Base-by-base conservation (phyloP, 2,329 filamentous ascomycete species). In the Fusarium odoratissimum region DNA sequence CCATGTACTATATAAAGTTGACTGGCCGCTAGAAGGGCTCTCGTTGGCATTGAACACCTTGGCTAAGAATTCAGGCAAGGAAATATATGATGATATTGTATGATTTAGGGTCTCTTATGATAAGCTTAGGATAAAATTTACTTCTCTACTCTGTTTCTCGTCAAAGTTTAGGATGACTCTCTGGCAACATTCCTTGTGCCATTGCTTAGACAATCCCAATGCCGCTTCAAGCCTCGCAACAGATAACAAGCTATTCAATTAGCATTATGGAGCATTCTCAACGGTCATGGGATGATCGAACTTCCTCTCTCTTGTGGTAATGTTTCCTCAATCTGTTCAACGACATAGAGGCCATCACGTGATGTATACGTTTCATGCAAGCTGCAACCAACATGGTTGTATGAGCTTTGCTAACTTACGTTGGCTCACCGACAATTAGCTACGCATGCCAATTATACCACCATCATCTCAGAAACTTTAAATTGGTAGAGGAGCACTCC, bases 181-280 rank as follows among this genome's bases (percentile, higher is more conserved):
- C 21, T 48, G 9, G 21, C n/a, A 16, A 14, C 9, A 4, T 16
- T 6, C 10, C 13, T 5, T 8, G 45, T 1, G 28, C 10, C 45
- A 30, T n/a, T n/a, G 8, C 28, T 8, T 21, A 21, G 45, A n/a
- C 13, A 21, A 31, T 10, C 19, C 17, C 21, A 31, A 31, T 30
- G 9, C 13, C 28, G 21, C 13, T 30, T 16, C 6, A n/a, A n/a
- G 42, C 11, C 10, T 45, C 42, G 19, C 41, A 13, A 17, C 21
- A 17, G 14, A 9, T 19, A 5, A 33, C 3, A 49, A 14, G 17
- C n/a, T 48, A 35, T 25, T 25, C 3, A 33, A n/a, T 23, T 7
- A 2, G 6, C 9, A 19, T 8, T 1, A 6, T 10, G 6, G 8
- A 19, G 8, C 31, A 14, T 19, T 33, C 3, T 3, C 4, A 10